Evolutionary conservation across 257 asterid species (phyloP).

Genomic region (Gardenia jasminoides): DNA sequence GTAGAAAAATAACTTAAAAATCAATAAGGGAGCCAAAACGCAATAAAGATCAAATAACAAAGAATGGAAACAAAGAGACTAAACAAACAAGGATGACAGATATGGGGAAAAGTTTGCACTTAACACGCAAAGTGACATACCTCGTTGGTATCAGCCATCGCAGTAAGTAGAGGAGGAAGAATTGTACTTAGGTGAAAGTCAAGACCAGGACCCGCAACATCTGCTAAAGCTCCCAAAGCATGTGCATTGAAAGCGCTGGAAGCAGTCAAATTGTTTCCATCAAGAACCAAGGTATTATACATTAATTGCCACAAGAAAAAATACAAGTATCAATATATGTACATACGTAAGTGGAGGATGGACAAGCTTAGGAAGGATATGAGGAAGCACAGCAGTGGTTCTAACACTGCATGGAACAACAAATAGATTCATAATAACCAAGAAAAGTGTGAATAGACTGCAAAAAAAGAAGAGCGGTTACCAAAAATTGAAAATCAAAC

Average conservation of each 20-base stretch:
- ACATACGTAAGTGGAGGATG: conserved; percentile 92
- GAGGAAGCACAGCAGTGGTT: conserved; percentile 97
- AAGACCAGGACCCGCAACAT: conserved; percentile 98
- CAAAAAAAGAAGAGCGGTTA: neutral
- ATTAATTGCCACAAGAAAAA: conserved; percentile 12
- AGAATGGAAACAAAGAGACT: neutral
- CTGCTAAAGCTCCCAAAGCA: conserved; percentile 98
- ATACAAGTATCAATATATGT: conserved; percentile 14
- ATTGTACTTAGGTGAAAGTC: conserved; percentile 79
- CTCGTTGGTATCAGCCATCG: conserved; percentile 72
- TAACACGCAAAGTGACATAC: conserved; percentile 31
- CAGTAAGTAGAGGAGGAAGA: conserved; percentile 86
- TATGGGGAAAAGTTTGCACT: neutral
- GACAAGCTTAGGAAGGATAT: conserved; percentile 97
- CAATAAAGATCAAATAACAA: neutral
- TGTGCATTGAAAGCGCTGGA: conserved; percentile 95
- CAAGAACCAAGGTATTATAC: conserved; percentile 8
- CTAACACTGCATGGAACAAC: conserved; percentile 65
- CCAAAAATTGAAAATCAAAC: conserved; percentile 25
- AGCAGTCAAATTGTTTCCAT: conserved; percentile 22
- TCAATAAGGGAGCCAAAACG: neutral
- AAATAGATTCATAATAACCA: conserved; percentile 9
- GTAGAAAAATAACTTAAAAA: neutral
- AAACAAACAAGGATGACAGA: neutral
- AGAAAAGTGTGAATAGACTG: neutral